Base-by-base conservation (phyloP, 805 yeast species). In the Saturnispora saitoi region DNA sequence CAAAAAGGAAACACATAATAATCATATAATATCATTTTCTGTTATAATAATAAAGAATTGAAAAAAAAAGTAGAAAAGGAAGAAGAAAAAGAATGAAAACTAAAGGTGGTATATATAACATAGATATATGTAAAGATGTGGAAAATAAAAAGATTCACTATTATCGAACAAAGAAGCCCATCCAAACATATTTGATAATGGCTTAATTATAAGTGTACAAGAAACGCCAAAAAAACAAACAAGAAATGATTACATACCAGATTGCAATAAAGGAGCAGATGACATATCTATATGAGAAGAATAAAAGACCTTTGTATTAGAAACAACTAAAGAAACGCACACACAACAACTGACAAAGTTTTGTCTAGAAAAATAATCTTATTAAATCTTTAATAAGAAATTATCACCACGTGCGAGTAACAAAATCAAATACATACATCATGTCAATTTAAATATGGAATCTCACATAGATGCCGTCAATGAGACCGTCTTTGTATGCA, bases 201-300 rank as follows among this genome's bases (percentile, higher is more conserved):
- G 10, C 14, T 19, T n/a, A 38, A 38, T 9, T 24, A 9, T 9
- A 24, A 2, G 9, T 2, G 2, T 24, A 24, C 5, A 24, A 24
- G 28, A 24, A 24, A 24, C 9, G 8, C 28, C n/a, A n/a, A 24
- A 6, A 24, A 24, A 24, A 24, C 5, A 9, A 3, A 24, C 28
- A 6, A 9, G 9, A 6, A 6, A 24, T 6, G 3, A 24, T n/a
- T 8, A 65, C 77, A 38, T 66, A 67, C 86, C 83, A 41, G 83
- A 75, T 62, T 86, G 90, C 59, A 84, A 70, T 48, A 84, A 68
- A 28, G 91, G 89, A 38, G 82, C 81, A 22, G 86, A 72, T 3
- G 87, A 81, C 88, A 81, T 81, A 17, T 37, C 26, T 37, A 20
- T 20, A 37, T 37, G 4, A 22, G 17, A 20, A 37, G 24, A 10